phyloP scores from a whole-genome alignment of 2,329 filamentous ascomycete species.

The Colletotrichum destructivum region DNA sequence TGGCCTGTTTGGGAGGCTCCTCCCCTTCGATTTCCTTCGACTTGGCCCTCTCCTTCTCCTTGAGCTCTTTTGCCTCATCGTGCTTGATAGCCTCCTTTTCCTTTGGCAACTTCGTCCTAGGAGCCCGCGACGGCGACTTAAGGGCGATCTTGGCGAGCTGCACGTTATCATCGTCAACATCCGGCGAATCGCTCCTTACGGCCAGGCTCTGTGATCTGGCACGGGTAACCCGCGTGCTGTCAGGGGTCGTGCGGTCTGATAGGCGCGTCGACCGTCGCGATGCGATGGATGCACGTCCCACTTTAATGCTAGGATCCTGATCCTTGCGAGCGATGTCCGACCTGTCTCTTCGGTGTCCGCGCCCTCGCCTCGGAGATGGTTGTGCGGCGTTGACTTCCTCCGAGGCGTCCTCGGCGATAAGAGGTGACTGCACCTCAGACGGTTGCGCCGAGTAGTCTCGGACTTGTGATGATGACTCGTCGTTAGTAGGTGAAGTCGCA shows the following conservation, averaged over 20 bases:
- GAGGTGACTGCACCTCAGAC: conserved; percentile 38
- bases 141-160: conserved; percentile 51
- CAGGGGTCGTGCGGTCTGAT: conserved; percentile 42
- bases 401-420: conserved; percentile 40
- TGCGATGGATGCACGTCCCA: conserved; percentile 42
- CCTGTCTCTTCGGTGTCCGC: conserved; percentile 40
- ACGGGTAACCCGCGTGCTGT: conserved; percentile 45
- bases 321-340: conserved; percentile 31
- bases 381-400: conserved; percentile 30
- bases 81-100: neutral
- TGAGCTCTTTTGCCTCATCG: neutral
- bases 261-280: conserved; percentile 42
- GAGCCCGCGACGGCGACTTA: conserved; percentile 48
- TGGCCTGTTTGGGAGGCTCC: neutral
- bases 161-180: conserved; percentile 46
- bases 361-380: conserved; percentile 35
- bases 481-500: conserved; percentile 27
- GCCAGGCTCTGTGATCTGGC: conserved; percentile 48
- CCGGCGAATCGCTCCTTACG: conserved; percentile 44
- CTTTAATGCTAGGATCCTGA: conserved; percentile 40
- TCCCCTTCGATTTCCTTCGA: conserved; percentile 4
- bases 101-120: neutral
- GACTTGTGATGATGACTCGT: conserved; percentile 37
- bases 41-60: neutral
- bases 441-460: conserved; percentile 39